Base-by-base conservation (phyloP, 164 flowering plant species). In the Magnolia kwangsiensis region DNA sequence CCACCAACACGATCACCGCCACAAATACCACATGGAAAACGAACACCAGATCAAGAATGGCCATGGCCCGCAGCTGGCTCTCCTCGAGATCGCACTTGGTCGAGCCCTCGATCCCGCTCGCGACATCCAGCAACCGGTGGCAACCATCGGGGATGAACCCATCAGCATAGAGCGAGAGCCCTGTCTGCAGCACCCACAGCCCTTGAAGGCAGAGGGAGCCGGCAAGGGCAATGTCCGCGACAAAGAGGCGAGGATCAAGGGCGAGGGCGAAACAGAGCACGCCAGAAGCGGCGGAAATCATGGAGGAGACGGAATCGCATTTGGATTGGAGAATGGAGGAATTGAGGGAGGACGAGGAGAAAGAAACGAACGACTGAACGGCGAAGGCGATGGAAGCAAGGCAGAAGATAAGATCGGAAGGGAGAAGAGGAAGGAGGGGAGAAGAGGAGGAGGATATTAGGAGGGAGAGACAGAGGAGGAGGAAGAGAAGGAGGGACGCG, bases 141-240 rank as follows among this genome's bases (percentile, higher is more conserved):
- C 99, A 96, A 0, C 99, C 99, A 19, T 94, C 94, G 1, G 98
- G 98, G 7, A 96, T 92, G 74, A 96, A 92, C 19, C 87, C 93
- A 65, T 94, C 98, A 0, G 88, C 98, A 66, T 91, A 89, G n/a
- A 96, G 90, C 0, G 93, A 86, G 8, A 95, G 87, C 1, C 95
- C 97, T 0, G 97, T 92, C 83, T 93, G 98, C 10, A 92, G 79
- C 19, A 77, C 86, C 99, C 99, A 95, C 1, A 95, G 87, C 11
- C 97, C 99, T 78, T 92, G 92, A 55, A 95, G 74, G 76, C 87
- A 85, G 20, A 93, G 1, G 3, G 92, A 75, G 3, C 85, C 93
- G 0, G 87, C 90, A 5, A 95, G 79, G 5, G 83, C 91, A 0
- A 84, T 83, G 20, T 95, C 97, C 1, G 90, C 96, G 0, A 89